These are phyloP conservation scores for Neurospora hispaniola DNA, from an alignment of 495 filamentous ascomycete species.

Conservation along the genomic window DNA sequence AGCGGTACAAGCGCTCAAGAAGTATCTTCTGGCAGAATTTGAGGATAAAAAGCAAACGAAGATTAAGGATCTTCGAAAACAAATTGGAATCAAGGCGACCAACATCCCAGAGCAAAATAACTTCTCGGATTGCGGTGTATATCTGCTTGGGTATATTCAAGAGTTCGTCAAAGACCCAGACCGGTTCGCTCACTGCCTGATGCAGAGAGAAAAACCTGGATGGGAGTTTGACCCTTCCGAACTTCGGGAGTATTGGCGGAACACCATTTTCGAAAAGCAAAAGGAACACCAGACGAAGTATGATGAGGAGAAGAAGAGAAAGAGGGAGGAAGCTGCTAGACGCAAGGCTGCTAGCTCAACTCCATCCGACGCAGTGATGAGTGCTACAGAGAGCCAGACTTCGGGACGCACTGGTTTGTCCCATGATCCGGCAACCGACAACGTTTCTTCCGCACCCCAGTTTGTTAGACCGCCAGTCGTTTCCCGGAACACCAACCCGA, in stretches of 20 bases:
- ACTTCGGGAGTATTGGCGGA: constrained; percentile 26
- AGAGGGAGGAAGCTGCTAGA: constrained; percentile 6
- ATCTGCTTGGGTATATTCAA: constrained; percentile 69
- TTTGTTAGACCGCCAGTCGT: not conserved
- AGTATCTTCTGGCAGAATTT: constrained; percentile 69
- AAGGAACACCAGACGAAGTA: constrained; percentile 21
- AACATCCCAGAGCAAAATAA: constrained; percentile 73
- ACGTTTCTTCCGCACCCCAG: not conserved
- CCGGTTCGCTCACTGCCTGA: constrained; percentile 37
- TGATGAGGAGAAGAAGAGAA: constrained; percentile 12
- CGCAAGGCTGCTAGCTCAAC: not conserved
- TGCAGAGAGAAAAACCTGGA: constrained; percentile 17
- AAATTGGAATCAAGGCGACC: constrained; percentile 58
- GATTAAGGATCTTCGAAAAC: constrained; percentile 36
- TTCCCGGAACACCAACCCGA: not conserved
- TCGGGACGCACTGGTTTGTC: not conserved
- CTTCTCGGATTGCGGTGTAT: constrained; percentile 81
- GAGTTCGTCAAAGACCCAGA: constrained; percentile 66
- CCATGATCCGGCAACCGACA: not conserved
- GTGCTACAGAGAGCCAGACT: not conserved
- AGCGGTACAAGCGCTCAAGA: constrained; percentile 55
- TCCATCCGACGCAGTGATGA: not conserved
- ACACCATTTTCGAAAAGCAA: constrained; percentile 27
- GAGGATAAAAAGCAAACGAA: constrained; percentile 51
- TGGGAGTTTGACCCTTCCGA: constrained; percentile 28